These are phyloP conservation scores for Trichoderma citrinoviride DNA, from an alignment of 2,329 filamentous ascomycete species.

Conservation along the genomic window DNA sequence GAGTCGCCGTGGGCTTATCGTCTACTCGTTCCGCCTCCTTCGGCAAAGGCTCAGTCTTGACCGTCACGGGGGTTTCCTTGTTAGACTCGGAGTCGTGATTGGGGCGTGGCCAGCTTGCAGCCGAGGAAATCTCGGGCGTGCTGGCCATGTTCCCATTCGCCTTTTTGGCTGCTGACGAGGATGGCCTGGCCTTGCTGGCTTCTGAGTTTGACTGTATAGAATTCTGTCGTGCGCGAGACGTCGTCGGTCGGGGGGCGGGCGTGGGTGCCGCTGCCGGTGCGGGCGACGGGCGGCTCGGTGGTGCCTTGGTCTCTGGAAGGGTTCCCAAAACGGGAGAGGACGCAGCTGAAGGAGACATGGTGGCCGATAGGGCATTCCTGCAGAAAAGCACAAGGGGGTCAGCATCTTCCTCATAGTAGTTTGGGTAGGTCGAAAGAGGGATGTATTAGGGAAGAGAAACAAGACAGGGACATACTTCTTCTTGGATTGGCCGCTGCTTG, in stretches of 20 bases:
- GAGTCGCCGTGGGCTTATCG: conserved; percentile 8
- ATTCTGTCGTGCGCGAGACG: conserved; percentile 72
- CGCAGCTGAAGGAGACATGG: conserved; percentile 66
- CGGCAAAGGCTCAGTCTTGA: conserved; percentile 36
- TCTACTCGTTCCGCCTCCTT: conserved; percentile 33
- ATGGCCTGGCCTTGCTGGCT: conserved; percentile 50
- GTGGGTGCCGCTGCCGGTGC: conserved; percentile 49
- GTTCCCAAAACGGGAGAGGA: conserved; percentile 71
- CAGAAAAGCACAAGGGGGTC: conserved; percentile 24
- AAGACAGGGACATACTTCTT: conserved; percentile 62
- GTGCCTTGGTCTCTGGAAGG: conserved; percentile 60
- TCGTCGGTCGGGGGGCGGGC: conserved; percentile 55
- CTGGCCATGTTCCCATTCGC: conserved; percentile 50
- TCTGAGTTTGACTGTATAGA: conserved; percentile 62
- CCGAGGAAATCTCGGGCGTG: conserved; percentile 38
- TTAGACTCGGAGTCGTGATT: conserved; percentile 47
- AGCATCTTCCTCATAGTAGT: not conserved
- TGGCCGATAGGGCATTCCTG: conserved; percentile 40
- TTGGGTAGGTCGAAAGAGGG: not conserved
- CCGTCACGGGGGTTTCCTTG: conserved; percentile 45
- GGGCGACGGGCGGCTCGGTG: conserved; percentile 55
- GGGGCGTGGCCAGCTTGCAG: conserved; percentile 33
- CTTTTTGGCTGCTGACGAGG: conserved; percentile 62
- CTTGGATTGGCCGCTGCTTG: conserved; percentile 68
- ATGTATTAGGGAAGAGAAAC: not conserved